phyloP scores from a whole-genome alignment of 2,329 filamentous ascomycete genomes.

The Xylariales sp. region DNA sequence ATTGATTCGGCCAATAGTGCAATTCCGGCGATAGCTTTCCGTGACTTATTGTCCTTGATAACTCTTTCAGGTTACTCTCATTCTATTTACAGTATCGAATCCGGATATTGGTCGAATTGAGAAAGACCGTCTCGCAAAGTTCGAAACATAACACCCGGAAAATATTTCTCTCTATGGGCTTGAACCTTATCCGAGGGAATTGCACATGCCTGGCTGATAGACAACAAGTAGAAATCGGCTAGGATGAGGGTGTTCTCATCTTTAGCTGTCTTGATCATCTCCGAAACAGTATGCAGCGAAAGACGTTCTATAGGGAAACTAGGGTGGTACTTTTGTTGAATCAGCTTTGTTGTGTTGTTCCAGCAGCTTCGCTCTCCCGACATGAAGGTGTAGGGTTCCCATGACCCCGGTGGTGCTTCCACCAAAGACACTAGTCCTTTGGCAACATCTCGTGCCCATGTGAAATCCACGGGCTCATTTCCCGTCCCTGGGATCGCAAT shows the following conservation, averaged over 20 bases:
- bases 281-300: constrained; percentile 5
- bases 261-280: constrained; percentile 21
- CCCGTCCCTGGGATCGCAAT: constrained; percentile 22
- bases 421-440: constrained; percentile 16
- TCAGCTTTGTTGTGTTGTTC: constrained; percentile 8
- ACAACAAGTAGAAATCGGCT: constrained; percentile 22
- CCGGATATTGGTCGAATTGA: constrained; percentile 4
- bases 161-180: constrained; percentile 18
- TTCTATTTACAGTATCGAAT: constrained; percentile 11
- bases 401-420: constrained; percentile 12
- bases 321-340: constrained; percentile 3
- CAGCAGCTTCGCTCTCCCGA: constrained; percentile 22
- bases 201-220: constrained; percentile 15
- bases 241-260: constrained; percentile 19
- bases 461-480: constrained; percentile 23
- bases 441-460: constrained; percentile 22
- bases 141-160: constrained; percentile 9
- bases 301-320: neutral
- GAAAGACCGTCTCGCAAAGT: constrained; percentile 14
- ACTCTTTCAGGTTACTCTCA: neutral
- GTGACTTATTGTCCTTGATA: neutral
- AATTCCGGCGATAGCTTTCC: neutral
- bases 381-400: constrained; percentile 25
- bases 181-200: constrained; percentile 16
- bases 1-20: neutral